Conservation (phyloP, 2,329 filamentous ascomycete species). For the Aspergillus versicolor region DNA sequence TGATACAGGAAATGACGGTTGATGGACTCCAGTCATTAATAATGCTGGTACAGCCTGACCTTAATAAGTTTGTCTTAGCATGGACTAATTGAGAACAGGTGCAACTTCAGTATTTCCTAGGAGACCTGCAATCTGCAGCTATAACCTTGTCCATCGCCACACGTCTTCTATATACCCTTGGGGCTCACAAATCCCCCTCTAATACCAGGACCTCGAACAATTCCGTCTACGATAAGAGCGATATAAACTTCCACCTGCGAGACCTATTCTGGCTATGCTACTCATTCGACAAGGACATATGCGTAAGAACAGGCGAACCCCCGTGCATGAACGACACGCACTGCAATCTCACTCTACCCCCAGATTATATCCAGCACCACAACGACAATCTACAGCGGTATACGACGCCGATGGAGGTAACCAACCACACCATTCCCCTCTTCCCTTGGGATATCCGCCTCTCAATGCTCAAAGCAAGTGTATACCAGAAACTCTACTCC, state of each 20-base stretch:
- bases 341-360: slow-evolving; percentile 7
- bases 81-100: neutral
- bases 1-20: slow-evolving; percentile 17
- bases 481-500: slow-evolving; percentile 48
- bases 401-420: neutral
- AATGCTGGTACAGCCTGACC: neutral
- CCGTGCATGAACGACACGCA: slow-evolving; percentile 1
- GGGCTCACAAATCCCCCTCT: neutral
- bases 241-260: neutral
- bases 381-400: neutral
- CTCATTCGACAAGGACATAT: slow-evolving; percentile 21
- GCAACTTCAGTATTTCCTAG: slow-evolving; percentile 17
- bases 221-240: neutral
- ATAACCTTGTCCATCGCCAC: slow-evolving; percentile 17
- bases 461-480: slow-evolving; percentile 49
- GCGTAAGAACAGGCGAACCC: slow-evolving; percentile 12
- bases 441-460: slow-evolving; percentile 48
- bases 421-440: slow-evolving; percentile 21
- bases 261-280: slow-evolving; percentile 21
- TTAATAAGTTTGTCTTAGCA: neutral
- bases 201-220: neutral
- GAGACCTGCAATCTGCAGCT: slow-evolving; percentile 15
- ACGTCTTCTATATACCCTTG: slow-evolving; percentile 14
- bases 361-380: neutral
- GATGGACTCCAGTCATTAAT: neutral